Conservation (phyloP, 1,284 basidiomycete species). For the Mycena citricolor region DNA sequence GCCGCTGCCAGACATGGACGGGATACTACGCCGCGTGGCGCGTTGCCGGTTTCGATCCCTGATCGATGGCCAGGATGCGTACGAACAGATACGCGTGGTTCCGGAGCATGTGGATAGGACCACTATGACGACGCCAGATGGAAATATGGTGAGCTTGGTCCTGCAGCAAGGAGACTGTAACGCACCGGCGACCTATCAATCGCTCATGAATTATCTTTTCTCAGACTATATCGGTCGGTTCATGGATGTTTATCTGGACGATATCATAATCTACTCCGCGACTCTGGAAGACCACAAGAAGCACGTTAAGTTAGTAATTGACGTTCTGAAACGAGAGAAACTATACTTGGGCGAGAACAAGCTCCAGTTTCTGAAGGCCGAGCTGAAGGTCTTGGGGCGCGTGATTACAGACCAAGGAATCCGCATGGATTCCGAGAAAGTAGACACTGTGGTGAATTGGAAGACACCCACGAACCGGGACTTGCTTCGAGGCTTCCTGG, state of each 20-base stretch:
- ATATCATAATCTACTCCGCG: slow-evolving; percentile 33
- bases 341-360: slow-evolving; percentile 31
- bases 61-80: slow-evolving; percentile 31
- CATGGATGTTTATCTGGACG: slow-evolving; percentile 34
- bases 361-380: slow-evolving; percentile 25
- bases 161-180: slow-evolving; percentile 35
- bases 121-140: slow-evolving; percentile 27
- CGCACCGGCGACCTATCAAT: slow-evolving; percentile 26
- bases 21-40: slow-evolving; percentile 23
- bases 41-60: slow-evolving; percentile 22
- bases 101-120: slow-evolving; percentile 30
- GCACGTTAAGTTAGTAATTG: slow-evolving; percentile 27
- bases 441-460: slow-evolving; percentile 28
- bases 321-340: slow-evolving; percentile 26
- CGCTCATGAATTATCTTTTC: slow-evolving; percentile 34
- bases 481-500: slow-evolving; percentile 25
- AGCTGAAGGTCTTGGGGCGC: slow-evolving; percentile 29
- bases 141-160: slow-evolving; percentile 32
- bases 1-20: slow-evolving; percentile 24
- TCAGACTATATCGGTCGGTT: slow-evolving; percentile 28
- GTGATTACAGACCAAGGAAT: slow-evolving; percentile 29
- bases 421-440: slow-evolving; percentile 30
- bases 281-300: slow-evolving; percentile 30
- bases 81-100: slow-evolving; percentile 33
- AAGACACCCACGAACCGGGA: slow-evolving; percentile 23